Evolutionary conservation across 495 filamentous ascomycete species (phyloP).

Genomic region (Cryomyces minteri): DNA sequence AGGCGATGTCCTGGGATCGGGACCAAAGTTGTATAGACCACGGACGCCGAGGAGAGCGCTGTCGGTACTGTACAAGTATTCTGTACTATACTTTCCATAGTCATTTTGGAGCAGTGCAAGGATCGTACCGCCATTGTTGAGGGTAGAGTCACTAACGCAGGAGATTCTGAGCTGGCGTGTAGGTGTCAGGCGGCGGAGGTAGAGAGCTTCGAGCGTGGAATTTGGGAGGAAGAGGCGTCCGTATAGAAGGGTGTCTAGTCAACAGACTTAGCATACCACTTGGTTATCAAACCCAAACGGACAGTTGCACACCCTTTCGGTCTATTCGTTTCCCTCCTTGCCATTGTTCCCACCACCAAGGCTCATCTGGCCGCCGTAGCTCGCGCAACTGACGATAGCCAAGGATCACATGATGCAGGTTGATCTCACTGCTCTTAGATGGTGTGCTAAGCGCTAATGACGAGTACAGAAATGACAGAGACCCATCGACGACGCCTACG

Average conservation of each 20-base stretch:
- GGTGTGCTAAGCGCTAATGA: conserved; percentile 45
- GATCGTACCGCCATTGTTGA: conserved; percentile 56
- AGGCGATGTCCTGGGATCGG: conserved; percentile 37
- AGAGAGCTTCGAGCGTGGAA: conserved; percentile 71
- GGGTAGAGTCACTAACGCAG: conserved; percentile 57
- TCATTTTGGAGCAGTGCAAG: conserved; percentile 78
- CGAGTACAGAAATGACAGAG: conserved; percentile 78
- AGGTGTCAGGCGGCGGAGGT: conserved; percentile 63
- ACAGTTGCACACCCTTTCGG: conserved; percentile 15
- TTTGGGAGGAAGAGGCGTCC: conserved; percentile 75
- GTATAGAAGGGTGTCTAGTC: conserved; percentile 58
- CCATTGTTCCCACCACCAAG: conserved; percentile 32
- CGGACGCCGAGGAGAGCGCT: conserved; percentile 73
- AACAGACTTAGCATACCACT: background rate
- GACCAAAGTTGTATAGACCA: conserved; percentile 87
- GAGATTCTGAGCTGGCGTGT: conserved; percentile 62
- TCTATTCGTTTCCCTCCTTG: conserved; percentile 26
- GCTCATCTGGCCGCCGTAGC: conserved; percentile 27
- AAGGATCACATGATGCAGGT: conserved; percentile 44
- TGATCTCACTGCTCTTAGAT: conserved; percentile 37
- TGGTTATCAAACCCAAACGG: background rate
- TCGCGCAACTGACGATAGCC: too few species aligned
- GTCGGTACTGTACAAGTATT: conserved; percentile 85
- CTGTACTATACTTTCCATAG: conserved; percentile 69
- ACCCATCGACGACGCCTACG: conserved; percentile 75